A percentile compares a stretch with the other conserved stretches of the same genome.
phyloP scores from a whole-genome alignment of 2,329 filamentous ascomycete species.

The Chrysoporthe deuterocubensis region DNA sequence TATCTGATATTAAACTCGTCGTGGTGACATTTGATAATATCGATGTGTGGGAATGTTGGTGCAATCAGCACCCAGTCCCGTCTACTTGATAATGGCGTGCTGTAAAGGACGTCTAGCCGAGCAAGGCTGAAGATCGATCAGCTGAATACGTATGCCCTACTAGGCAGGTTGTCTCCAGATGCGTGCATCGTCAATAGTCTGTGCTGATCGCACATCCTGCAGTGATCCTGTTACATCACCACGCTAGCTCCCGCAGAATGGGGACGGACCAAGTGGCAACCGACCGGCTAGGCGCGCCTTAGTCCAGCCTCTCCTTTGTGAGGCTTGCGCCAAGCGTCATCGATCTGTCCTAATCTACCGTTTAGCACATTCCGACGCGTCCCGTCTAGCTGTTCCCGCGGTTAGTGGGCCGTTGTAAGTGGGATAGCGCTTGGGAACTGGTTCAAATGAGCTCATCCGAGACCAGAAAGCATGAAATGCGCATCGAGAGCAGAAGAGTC shows the following conservation, averaged over 20 bases:
- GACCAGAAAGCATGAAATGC: neutral
- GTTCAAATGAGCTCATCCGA: constrained; percentile 17
- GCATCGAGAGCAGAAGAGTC: neutral
- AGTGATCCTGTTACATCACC: constrained; percentile 17
- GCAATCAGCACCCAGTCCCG: too few relatives aligned
- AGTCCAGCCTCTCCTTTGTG: constrained; percentile 4
- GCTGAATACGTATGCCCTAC: neutral
- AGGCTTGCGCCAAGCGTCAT: constrained; percentile 23
- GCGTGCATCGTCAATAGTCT: too few relatives aligned
- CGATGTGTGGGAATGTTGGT: too few relatives aligned
- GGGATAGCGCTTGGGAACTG: constrained; percentile 11
- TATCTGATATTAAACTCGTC: too few relatives aligned
- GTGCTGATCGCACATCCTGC: neutral
- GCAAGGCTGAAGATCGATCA: too few relatives aligned
- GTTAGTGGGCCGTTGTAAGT: neutral
- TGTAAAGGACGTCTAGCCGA: too few relatives aligned
- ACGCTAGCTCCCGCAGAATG: constrained; percentile 18
- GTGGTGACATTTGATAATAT: too few relatives aligned
- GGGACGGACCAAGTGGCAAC: constrained; percentile 11
- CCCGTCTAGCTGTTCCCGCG: constrained; percentile 15
- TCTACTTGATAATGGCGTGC: too few relatives aligned
- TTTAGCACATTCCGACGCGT: neutral
- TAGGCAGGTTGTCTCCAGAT: neutral
- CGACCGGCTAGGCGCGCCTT: neutral
- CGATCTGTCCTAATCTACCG: constrained; percentile 11